Evolutionary conservation across 495 filamentous ascomycete genomes (phyloP), one percentile per base, ranked within the genome.

Genomic region (Neurospora sp.): DNA sequence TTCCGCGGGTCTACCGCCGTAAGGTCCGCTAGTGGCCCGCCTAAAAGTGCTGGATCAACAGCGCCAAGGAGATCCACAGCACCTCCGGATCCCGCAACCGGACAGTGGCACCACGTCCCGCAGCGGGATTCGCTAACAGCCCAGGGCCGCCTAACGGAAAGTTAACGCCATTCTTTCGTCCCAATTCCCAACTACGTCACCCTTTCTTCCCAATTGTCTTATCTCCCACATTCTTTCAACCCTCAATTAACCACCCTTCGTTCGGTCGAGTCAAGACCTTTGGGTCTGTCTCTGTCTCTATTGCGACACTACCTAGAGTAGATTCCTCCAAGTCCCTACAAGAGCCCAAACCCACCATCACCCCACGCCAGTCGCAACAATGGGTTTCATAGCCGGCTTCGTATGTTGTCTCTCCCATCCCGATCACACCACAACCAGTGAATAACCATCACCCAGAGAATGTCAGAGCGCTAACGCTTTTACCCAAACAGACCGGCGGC

Each of bases 401-500:
- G 94, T 97, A 88, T 70, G 90, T 88, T 27, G 27, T 27, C 27
- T 27, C 27, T 27, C 27, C 27, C n/a, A n/a, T n/a, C n/a, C n/a
- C n/a, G n/a, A n/a, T n/a, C n/a, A n/a, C n/a, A n/a, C n/a, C n/a
- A n/a, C n/a, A n/a, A n/a, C n/a, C n/a, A n/a, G n/a, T n/a, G n/a
- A n/a, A n/a, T n/a, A n/a, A n/a, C n/a, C n/a, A n/a, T n/a, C n/a
- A n/a, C n/a, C n/a, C n/a, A n/a, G n/a, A n/a, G n/a, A n/a, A n/a
- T n/a, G n/a, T n/a, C n/a, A n/a, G n/a, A n/a, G n/a, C n/a, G n/a
- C n/a, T n/a, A n/a, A n/a, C n/a, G n/a, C n/a, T n/a, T n/a, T n/a
- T n/a, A n/a, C n/a, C n/a, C n/a, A n/a, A n/a, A n/a, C n/a, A n/a
- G 91, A 87, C 94, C 78, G 91, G 93, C 77, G 94, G 96, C 76